Conservation (phyloP, 352 stramenopile genomes). For the Phytophthora tentaculata region DNA sequence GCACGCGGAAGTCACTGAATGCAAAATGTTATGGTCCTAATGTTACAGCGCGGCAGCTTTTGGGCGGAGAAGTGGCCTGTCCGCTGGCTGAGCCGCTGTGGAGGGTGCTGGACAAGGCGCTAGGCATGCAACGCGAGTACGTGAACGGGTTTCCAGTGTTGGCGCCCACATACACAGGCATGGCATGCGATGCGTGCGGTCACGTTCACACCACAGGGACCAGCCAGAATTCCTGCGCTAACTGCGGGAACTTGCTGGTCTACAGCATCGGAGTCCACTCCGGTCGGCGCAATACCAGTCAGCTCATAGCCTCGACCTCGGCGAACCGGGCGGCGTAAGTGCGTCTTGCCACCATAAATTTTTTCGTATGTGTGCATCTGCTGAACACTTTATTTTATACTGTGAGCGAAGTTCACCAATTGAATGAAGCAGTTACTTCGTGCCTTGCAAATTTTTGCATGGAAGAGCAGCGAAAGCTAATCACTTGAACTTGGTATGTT, state of each 20-base stretch:
- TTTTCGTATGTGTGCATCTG: constrained; percentile 7
- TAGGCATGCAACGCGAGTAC: constrained; percentile 70
- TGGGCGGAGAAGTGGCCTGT: constrained; percentile 73
- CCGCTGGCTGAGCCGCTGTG: constrained; percentile 66
- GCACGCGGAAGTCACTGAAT: constrained; percentile 78
- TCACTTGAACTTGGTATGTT: too few relatives aligned
- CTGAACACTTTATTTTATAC: constrained; percentile 36
- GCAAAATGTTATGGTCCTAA: constrained; percentile 70
- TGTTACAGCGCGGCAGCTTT: constrained; percentile 69
- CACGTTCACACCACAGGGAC: constrained; percentile 55
- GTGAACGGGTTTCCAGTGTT: constrained; percentile 66
- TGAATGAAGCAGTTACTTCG: constrained; percentile 10
- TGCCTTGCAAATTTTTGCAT: constrained; percentile 6
- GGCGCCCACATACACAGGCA: constrained; percentile 47
- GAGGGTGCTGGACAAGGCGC: constrained; percentile 63
- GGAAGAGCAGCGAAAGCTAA: too few relatives aligned
- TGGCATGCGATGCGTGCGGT: constrained; percentile 63
- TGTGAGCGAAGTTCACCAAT: constrained; percentile 9
- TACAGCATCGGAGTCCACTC: constrained; percentile 79
- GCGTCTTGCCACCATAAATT: not conserved
- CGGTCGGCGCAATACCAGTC: constrained; percentile 60
- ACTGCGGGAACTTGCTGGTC: constrained; percentile 70
- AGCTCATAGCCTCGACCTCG: constrained; percentile 44
- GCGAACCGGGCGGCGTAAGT: constrained; percentile 23
- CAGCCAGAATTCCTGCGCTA: constrained; percentile 44